Conservation (phyloP, 352 stramenopile species). For the Globisporangium paroecandrum region DNA sequence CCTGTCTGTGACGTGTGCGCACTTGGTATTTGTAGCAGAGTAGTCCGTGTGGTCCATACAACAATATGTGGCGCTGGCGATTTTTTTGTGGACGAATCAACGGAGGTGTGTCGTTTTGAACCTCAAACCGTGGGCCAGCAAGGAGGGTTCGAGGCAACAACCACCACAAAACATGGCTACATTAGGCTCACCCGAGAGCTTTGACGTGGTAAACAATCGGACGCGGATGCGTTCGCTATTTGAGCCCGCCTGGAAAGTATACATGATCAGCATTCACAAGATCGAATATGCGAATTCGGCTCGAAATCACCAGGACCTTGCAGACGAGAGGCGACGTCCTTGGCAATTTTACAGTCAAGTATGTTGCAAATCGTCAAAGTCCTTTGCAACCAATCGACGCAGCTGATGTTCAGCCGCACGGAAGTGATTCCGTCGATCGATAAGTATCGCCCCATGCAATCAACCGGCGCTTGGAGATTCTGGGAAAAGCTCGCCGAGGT, state of each 20-base stretch:
- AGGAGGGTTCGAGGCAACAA: constrained; percentile 20
- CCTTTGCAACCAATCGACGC: background rate
- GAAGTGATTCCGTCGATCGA: constrained; percentile 16
- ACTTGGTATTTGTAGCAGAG: constrained; percentile 14
- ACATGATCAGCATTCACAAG: too few species aligned
- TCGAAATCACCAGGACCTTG: background rate
- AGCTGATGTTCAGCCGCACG: constrained; percentile 18
- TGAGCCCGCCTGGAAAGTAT: background rate
- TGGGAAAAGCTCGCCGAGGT: constrained; percentile 9
- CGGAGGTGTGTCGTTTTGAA: constrained; percentile 34
- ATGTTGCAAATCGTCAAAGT: background rate
- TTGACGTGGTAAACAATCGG: background rate
- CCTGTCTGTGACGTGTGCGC: constrained; percentile 22
- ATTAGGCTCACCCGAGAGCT: constrained; percentile 30
- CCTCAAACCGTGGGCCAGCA: constrained; percentile 21
- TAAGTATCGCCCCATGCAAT: constrained; percentile 18
- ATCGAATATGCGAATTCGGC: background rate
- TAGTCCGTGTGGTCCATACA: background rate
- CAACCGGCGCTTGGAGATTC: constrained; percentile 10
- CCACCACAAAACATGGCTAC: constrained; percentile 35
- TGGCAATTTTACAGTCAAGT: constrained; percentile 4
- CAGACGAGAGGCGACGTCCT: background rate
- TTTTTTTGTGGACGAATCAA: background rate
- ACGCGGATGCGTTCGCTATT: too few species aligned
- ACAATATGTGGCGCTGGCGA: constrained; percentile 1